Conservation (phyloP, 345 rosid genomes). For the Gossypium sturtianum region DNA sequence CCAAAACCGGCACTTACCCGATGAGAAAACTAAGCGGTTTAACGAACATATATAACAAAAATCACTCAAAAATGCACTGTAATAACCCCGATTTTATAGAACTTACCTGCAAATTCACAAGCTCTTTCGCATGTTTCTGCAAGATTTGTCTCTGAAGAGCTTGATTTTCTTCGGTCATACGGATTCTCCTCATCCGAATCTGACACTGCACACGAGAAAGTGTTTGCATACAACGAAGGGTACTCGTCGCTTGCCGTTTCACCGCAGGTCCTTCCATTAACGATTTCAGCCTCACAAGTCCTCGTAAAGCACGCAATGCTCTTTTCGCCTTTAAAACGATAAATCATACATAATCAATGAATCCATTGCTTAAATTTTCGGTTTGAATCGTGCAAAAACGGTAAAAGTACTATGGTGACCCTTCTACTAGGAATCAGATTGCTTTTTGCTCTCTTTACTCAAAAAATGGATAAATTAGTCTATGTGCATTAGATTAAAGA, state of each 20-base stretch:
- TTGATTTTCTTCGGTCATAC: conserved; percentile 90
- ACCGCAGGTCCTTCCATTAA: conserved; percentile 80
- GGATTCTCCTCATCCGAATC: conserved; percentile 70
- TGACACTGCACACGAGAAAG: conserved; percentile 90
- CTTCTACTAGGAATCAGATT: no score
- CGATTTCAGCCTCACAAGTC: conserved; percentile 71
- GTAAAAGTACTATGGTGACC: no score
- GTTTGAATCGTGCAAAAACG: not conserved
- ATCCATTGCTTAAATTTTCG: not conserved
- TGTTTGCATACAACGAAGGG: conserved; percentile 85
- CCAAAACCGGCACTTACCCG: not conserved
- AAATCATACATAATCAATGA: not conserved
- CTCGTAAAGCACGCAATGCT: conserved; percentile 77
- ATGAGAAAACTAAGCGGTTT: not conserved
- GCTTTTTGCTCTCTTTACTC: no score
- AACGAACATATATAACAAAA: not conserved
- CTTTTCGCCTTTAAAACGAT: conserved; percentile 57
- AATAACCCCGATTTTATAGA: not conserved
- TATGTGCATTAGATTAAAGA: no score
- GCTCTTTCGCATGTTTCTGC: conserved; percentile 85
- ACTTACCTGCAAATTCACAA: conserved; percentile 60
- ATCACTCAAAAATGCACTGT: not conserved
- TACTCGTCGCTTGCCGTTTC: conserved; percentile 73
- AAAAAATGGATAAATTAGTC: no score
- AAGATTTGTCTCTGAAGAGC: conserved; percentile 83